Conservation (phyloP, 495 filamentous ascomycete species). For the Podospora pseudocomata region DNA sequence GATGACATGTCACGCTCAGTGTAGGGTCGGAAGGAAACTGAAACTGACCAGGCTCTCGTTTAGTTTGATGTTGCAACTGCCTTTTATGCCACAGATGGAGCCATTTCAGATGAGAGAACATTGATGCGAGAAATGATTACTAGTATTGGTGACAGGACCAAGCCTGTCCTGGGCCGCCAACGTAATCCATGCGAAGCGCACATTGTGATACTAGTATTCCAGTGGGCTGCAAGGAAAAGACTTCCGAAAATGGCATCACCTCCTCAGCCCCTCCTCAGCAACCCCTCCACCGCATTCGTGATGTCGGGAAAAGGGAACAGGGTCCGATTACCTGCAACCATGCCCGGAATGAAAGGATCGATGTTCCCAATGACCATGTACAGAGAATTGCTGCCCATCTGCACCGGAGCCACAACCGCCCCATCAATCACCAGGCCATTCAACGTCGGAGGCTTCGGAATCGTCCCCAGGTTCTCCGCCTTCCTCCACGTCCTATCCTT, state of each 20-base stretch:
- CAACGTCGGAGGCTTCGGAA: slow-evolving; percentile 23
- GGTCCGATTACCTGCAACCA: slow-evolving; percentile 30
- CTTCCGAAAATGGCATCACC: no score
- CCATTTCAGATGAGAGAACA: neutral
- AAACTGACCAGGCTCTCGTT: neutral
- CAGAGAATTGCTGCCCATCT: slow-evolving; percentile 27
- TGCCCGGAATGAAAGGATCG: slow-evolving; percentile 25
- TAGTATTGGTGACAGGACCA: neutral
- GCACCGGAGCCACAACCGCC: slow-evolving; percentile 25
- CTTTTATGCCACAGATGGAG: neutral
- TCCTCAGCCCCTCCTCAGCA: slow-evolving; percentile 9
- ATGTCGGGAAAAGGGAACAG: slow-evolving; percentile 32
- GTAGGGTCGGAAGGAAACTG: no score
- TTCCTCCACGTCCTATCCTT: slow-evolving; percentile 33
- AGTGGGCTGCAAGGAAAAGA: no score
- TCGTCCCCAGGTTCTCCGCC: slow-evolving; percentile 35
- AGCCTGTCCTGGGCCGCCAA: neutral
- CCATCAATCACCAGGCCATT: slow-evolving; percentile 16
- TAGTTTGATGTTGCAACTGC: no score
- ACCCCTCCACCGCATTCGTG: slow-evolving; percentile 24
- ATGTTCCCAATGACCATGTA: slow-evolving; percentile 29
- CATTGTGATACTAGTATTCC: neutral
- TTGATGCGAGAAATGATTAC: neutral
- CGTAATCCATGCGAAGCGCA: neutral
- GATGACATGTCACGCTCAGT: no score